Evolutionary conservation across 495 filamentous ascomycete genomes (phyloP).

Genomic region (Neurospora sp.): DNA sequence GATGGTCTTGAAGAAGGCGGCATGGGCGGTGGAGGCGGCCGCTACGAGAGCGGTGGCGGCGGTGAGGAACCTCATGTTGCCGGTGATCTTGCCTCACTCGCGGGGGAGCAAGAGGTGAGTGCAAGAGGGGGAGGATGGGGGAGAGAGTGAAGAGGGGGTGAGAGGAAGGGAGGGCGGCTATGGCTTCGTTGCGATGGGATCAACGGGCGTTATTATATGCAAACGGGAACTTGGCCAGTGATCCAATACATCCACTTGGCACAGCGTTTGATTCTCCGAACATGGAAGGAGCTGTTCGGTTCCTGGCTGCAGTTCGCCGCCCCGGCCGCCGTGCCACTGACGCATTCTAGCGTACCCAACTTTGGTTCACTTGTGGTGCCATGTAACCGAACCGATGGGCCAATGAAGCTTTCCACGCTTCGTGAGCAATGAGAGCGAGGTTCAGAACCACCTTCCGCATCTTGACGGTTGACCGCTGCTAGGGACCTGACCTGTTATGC

Average conservation of each 20-base stretch:
- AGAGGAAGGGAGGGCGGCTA: no score
- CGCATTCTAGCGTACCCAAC: not conserved
- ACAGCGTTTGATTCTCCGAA: not conserved
- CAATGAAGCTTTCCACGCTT: not conserved
- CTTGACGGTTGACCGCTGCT: not conserved
- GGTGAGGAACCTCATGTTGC: not conserved
- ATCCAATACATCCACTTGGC: not conserved
- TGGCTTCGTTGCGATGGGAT: not conserved
- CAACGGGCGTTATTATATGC: not conserved
- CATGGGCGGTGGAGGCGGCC: constrained; percentile 1
- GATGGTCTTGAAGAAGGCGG: constrained; percentile 4
- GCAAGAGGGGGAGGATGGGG: not conserved
- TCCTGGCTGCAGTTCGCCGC: not conserved
- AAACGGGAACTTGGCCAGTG: not conserved
- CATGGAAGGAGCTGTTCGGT: not conserved
- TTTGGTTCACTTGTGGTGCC: not conserved
- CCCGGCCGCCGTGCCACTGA: not conserved
- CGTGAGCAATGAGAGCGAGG: not conserved
- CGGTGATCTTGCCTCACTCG: not conserved
- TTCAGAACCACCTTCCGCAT: not conserved
- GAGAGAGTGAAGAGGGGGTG: not conserved
- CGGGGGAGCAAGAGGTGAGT: not conserved
- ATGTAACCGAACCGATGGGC: not conserved
- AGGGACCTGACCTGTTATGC: not conserved
- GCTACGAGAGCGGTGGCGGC: constrained; percentile 6